Conservation (phyloP, 129 eudicot genomes). For the Ambrosia trifida region DNA sequence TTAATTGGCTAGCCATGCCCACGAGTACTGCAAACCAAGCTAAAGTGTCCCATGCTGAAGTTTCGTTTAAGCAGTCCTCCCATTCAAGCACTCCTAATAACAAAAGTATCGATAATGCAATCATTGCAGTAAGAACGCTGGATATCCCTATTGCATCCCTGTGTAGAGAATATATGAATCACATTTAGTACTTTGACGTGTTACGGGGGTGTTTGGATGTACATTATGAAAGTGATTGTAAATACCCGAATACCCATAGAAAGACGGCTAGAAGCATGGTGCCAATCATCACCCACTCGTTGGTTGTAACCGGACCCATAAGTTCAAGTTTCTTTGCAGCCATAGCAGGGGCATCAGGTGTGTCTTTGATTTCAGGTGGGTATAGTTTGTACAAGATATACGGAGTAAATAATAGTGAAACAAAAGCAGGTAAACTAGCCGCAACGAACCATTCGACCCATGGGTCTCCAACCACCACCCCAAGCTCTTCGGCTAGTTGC, state of each 20-base stretch:
- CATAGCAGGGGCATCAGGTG: constrained; percentile 81
- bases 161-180: constrained; percentile 18
- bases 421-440: constrained; percentile 70
- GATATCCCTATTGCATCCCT: constrained; percentile 62
- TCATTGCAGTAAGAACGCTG: constrained; percentile 84
- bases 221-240: background rate
- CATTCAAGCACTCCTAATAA: constrained; percentile 72
- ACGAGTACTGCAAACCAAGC: constrained; percentile 88
- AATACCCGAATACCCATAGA: constrained; percentile 85
- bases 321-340: constrained; percentile 66
- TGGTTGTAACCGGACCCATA: constrained; percentile 82
- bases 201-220: constrained; percentile 7
- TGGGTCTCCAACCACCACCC: constrained; percentile 60
- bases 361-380: constrained; percentile 79
- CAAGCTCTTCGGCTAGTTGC: constrained; percentile 76
- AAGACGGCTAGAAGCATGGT: constrained; percentile 79
- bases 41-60: constrained; percentile 93
- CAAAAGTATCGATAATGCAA: constrained; percentile 73
- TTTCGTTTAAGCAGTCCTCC: constrained; percentile 93
- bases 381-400: constrained; percentile 61
- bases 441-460: constrained; percentile 85
- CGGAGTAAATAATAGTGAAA: constrained; percentile 59
- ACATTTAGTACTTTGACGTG: constrained; percentile 7
- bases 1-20: constrained; percentile 84
- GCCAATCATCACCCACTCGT: constrained; percentile 83